Conservation (phyloP, 257 asterid species). For the Striga asiatica region DNA sequence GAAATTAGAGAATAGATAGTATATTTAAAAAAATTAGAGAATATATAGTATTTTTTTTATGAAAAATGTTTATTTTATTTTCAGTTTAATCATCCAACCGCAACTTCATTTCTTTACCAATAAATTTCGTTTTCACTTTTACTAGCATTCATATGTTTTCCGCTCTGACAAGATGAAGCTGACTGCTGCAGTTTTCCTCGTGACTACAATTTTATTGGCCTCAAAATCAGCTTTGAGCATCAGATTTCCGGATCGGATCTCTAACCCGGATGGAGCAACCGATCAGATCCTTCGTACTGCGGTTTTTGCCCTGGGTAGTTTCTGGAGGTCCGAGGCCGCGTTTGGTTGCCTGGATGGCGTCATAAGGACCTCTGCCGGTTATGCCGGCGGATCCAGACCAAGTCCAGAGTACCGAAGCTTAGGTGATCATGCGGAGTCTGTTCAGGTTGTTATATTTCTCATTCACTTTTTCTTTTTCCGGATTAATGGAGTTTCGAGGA, state of each 20-base stretch:
- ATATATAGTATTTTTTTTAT: too few relatives aligned
- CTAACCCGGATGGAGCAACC: constrained; percentile 21
- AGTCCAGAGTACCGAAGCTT: constrained; percentile 82
- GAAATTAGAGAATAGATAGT: too few relatives aligned
- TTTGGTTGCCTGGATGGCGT: constrained; percentile 88
- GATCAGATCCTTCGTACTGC: constrained; percentile 47
- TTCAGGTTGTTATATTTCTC: constrained; percentile 42
- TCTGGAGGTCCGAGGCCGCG: constrained; percentile 91
- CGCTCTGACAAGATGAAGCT: constrained; percentile 31
- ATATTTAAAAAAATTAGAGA: too few relatives aligned
- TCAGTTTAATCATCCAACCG: too few relatives aligned
- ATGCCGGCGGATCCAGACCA: constrained; percentile 67
- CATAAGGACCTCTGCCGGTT: constrained; percentile 65
- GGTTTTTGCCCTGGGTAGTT: constrained; percentile 87
- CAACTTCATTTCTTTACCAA: too few relatives aligned
- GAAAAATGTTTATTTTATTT: too few relatives aligned
- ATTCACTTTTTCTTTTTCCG: neutral
- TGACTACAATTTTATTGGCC: constrained; percentile 17
- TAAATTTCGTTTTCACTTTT: too few relatives aligned
- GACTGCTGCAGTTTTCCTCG: constrained; percentile 18
- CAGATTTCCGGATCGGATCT: constrained; percentile 60
- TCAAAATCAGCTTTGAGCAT: constrained; percentile 35
- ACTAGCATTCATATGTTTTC: too few relatives aligned
- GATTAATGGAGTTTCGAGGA: neutral
- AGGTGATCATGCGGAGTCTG: constrained; percentile 86